Evolutionary conservation across 192 early-diverging fungal species (phyloP).

Genomic region (Paraglomus brasilianum): DNA sequence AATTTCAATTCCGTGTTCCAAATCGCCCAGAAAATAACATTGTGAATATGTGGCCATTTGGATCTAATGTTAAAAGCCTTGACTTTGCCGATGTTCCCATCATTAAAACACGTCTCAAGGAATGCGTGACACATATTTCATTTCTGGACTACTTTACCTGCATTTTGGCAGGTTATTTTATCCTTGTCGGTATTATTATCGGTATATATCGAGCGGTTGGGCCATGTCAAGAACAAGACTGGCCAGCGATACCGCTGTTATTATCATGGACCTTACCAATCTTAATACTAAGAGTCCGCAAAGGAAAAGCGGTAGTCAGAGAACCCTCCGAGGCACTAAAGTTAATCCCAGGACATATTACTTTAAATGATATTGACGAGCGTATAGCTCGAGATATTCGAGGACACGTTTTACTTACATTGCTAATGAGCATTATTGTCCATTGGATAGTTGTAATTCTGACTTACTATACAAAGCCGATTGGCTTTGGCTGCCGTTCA

Average conservation of each 20-base stretch:
- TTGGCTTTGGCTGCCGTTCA: neutral
- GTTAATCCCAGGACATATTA: neutral
- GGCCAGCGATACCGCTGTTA: constrained; percentile 1
- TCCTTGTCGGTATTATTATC: neutral
- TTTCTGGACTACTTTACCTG: neutral
- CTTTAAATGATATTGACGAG: neutral
- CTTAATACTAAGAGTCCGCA: neutral
- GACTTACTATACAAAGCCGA: neutral
- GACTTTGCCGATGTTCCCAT: no score
- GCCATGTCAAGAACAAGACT: neutral
- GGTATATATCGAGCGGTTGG: neutral
- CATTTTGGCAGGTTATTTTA: neutral
- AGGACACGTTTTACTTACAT: neutral
- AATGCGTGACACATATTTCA: neutral
- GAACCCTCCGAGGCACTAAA: neutral
- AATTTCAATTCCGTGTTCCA: no score
- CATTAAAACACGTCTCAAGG: neutral
- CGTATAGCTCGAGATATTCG: neutral
- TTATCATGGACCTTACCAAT: neutral
- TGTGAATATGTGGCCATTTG: neutral
- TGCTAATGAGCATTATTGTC: no score
- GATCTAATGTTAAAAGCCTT: neutral
- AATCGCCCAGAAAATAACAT: no score
- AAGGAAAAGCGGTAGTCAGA: neutral
- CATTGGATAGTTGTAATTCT: neutral